Percentiles rank a stretch among this genome's conserved stretches.
Evolutionary conservation across 2,329 filamentous ascomycete species (phyloP).

Genomic region (Arthrobotrys pseudoclavata): DNA sequence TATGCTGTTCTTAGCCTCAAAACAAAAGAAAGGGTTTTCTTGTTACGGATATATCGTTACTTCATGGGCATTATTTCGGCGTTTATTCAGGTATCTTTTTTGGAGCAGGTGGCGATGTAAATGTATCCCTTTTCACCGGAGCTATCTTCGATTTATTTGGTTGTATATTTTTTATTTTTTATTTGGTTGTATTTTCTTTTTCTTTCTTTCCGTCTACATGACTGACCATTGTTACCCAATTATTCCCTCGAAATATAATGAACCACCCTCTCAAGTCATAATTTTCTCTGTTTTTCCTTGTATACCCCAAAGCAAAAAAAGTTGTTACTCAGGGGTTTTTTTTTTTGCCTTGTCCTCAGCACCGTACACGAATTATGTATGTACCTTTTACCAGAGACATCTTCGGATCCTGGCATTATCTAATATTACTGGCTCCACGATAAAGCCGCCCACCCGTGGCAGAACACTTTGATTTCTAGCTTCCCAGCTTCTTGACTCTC

Average conservation of each 20-base stretch:
- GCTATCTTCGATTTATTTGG: slow-evolving; percentile 26
- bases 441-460: slow-evolving; percentile 38
- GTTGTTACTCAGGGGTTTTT: slow-evolving; percentile 9
- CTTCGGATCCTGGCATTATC: slow-evolving; percentile 35
- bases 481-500: slow-evolving; percentile 30
- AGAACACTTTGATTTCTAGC: slow-evolving; percentile 11
- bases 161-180: slow-evolving; percentile 9
- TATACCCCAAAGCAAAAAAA: slow-evolving; percentile 33
- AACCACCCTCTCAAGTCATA: slow-evolving; percentile 18
- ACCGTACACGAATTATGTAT: slow-evolving; percentile 29
- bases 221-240: slow-evolving; percentile 24
- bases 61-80: slow-evolving; percentile 54
- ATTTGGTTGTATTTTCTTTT: slow-evolving; percentile 6
- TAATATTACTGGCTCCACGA: slow-evolving; percentile 46
- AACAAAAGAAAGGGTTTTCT: slow-evolving; percentile 26
- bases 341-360: slow-evolving; percentile 21
- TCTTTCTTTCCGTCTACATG: slow-evolving; percentile 18
- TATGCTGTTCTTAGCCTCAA: slow-evolving; percentile 23
- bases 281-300: slow-evolving; percentile 13
- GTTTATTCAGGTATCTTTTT: slow-evolving; percentile 50
- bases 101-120: slow-evolving; percentile 46
- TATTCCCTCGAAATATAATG: slow-evolving; percentile 34
- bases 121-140: slow-evolving; percentile 46
- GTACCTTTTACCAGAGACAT: slow-evolving; percentile 31
- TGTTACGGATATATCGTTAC: slow-evolving; percentile 45